A percentile compares a stretch with the other conserved stretches of the same genome.
These are phyloP conservation scores for Kewa caespitosa DNA, from an alignment of 179 eudicot genomes.

Conservation along the genomic window DNA sequence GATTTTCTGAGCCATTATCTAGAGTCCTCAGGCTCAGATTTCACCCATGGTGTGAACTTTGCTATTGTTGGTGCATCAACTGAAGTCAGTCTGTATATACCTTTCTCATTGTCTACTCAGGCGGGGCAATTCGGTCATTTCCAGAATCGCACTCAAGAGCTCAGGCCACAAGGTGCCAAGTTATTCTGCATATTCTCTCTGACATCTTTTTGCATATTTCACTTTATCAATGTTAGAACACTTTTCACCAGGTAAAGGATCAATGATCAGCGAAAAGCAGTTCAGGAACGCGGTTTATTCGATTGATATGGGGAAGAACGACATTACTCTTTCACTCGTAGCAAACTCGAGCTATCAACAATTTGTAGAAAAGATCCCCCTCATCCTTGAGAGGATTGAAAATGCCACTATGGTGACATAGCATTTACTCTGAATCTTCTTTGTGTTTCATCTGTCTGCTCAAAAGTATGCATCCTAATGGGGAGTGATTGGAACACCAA, in stretches of 20 bases:
- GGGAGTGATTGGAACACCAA: neutral
- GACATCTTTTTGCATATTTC: neutral
- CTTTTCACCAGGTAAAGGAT: conserved; percentile 28
- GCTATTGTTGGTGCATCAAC: conserved; percentile 37
- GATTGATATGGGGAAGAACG: conserved; percentile 91
- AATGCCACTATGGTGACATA: conserved; percentile 58
- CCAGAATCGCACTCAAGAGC: conserved; percentile 37
- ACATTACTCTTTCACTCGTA: conserved; percentile 52
- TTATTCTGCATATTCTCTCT: neutral
- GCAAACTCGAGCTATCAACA: conserved; percentile 27
- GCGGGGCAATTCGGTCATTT: conserved; percentile 35
- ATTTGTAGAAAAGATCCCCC: conserved; percentile 40
- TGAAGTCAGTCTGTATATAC: conserved; percentile 28
- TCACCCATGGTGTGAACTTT: conserved; percentile 33
- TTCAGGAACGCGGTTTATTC: conserved; percentile 62
- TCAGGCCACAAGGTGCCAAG: conserved; percentile 27
- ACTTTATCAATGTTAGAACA: neutral
- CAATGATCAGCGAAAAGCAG: conserved; percentile 34
- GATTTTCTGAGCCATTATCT: conserved; percentile 30
- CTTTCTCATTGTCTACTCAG: conserved; percentile 32
- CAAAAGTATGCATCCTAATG: neutral
- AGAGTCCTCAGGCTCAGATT: conserved; percentile 38
- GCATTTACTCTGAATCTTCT: too few species aligned
- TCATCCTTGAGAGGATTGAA: conserved; percentile 59
- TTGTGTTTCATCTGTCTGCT: too few species aligned